A percentile compares a stretch with the other conserved stretches of the same genome.
Evolutionary conservation across 2,329 filamentous ascomycete species (phyloP).

Genomic region (Grosmannia serpens): DNA sequence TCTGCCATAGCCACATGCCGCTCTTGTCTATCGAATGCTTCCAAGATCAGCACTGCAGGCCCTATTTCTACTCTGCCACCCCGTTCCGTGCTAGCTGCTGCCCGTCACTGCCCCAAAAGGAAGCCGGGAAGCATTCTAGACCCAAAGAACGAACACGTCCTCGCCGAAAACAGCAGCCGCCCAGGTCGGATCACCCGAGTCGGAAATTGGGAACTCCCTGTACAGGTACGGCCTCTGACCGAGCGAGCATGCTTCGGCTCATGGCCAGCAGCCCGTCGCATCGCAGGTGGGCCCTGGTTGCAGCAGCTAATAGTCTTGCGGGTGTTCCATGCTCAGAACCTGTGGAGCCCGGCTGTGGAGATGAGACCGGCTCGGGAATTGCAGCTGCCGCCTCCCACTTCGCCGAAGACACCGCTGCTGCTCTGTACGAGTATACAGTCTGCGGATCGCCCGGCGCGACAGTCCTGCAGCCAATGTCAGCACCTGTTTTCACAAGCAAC

Average conservation of each 20-base stretch:
- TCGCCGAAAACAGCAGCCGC: neutral
- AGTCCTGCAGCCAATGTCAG: too few relatives aligned
- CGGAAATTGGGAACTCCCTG: neutral
- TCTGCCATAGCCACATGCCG: too few relatives aligned
- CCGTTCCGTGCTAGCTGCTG: neutral
- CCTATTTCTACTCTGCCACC: neutral
- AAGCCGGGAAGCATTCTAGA: neutral
- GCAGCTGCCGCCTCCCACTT: too few relatives aligned
- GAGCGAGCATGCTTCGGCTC: too few relatives aligned
- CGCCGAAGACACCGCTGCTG: too few relatives aligned
- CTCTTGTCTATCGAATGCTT: too few relatives aligned
- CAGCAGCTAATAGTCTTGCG: neutral
- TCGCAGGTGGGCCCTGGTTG: slow-evolving; percentile 1
- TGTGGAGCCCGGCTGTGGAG: too few relatives aligned
- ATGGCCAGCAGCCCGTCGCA: neutral
- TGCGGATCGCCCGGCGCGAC: too few relatives aligned
- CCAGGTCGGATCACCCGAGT: neutral
- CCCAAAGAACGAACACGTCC: neutral
- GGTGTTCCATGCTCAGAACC: neutral
- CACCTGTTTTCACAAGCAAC: neutral
- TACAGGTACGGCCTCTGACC: too few relatives aligned
- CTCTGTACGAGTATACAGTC: too few relatives aligned
- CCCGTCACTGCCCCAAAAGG: neutral
- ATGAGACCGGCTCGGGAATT: neutral
- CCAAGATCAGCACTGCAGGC: too few relatives aligned